These are phyloP conservation scores for Tuber brumale DNA, from an alignment of 495 filamentous ascomycete species.

Conservation along the genomic window DNA sequence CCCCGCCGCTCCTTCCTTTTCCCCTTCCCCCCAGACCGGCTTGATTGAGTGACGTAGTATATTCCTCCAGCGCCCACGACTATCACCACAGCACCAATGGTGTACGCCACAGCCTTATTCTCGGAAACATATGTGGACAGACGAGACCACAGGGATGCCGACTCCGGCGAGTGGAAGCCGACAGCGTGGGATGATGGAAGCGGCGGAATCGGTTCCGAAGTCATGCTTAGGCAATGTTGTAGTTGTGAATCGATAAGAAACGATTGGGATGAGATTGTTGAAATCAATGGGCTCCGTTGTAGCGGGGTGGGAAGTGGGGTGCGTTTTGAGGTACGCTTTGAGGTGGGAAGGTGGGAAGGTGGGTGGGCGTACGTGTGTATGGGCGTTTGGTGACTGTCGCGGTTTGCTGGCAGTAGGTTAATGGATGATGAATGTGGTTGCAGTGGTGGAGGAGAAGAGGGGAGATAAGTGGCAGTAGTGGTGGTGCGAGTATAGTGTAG, in stretches of 20 bases:
- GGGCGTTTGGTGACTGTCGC: neutral
- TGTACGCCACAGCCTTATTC: slow-evolving; percentile 90
- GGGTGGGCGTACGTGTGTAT: neutral
- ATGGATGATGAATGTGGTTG: slow-evolving; percentile 37
- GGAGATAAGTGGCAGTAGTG: slow-evolving; percentile 21
- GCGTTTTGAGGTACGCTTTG: neutral
- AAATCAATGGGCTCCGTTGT: neutral
- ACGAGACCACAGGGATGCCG: slow-evolving; percentile 70
- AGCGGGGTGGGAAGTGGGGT: neutral
- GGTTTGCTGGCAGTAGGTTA: slow-evolving; percentile 15
- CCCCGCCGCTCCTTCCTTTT: slow-evolving; percentile 63
- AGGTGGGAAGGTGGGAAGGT: neutral
- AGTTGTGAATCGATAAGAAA: neutral
- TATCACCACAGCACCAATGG: slow-evolving; percentile 87
- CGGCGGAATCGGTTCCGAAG: slow-evolving; percentile 27
- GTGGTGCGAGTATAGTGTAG: slow-evolving; percentile 21
- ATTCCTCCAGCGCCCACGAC: slow-evolving; percentile 82
- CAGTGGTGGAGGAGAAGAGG: slow-evolving; percentile 40
- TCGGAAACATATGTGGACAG: slow-evolving; percentile 89
- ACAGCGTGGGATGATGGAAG: slow-evolving; percentile 34
- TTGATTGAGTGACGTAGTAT: slow-evolving; percentile 70
- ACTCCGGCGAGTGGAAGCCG: slow-evolving; percentile 30
- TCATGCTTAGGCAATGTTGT: neutral
- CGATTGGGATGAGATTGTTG: neutral
- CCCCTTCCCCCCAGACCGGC: slow-evolving; percentile 50